Evolutionary conservation across 1,284 basidiomycete genomes (phyloP), one percentile per base, ranked within the genome.

Genomic region (Ganoderma lucidum): DNA sequence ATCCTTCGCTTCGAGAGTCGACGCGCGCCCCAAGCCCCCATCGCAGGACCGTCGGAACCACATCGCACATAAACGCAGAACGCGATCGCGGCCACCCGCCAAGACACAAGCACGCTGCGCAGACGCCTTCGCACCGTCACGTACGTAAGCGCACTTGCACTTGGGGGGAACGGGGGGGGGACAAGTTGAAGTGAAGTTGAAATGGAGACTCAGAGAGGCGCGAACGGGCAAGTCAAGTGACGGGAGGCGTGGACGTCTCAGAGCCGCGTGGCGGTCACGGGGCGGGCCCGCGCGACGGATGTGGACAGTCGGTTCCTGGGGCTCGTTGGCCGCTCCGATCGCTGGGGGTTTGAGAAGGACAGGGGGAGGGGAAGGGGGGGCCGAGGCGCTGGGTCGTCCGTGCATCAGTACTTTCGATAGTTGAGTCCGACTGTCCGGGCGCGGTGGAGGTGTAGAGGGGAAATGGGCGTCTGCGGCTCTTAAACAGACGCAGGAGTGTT

Each of bases 261-360:
- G 62, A 63, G 55, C 41, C 62, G 48, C 66, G 39, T 37, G 48
- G 66, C 61, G 14, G 62, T 63, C 66, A 63, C 62, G 56, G 35
- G 66, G 37, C 23, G 44, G 42, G 23, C 48, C 48, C 59, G 28
- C 41, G 42, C 59, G 60, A 35, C 51, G 30, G 42, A 53, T 51
- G 23, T 23, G 66, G 66, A 19, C 62, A 67, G 53, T 58, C 62
- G 66, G 53, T 67, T 67, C 66, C 66, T 67, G 55, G 41, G 44
- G 62, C 53, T 15, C 17, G 53, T 37, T 35, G 19, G 19, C 3
- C 37, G 51, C 53, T 62, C 37, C 58, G 58, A 37, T 45, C 35
- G n/a, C 8, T 59, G 55, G 41, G 41, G 41, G 56, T 17, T 19
- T 45, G 19, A 35, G 39, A 41, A 41, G 12, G 39, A 1, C 1